phyloP scores from a whole-genome alignment of 2,329 filamentous ascomycete species.

The Fusarium sp. region DNA sequence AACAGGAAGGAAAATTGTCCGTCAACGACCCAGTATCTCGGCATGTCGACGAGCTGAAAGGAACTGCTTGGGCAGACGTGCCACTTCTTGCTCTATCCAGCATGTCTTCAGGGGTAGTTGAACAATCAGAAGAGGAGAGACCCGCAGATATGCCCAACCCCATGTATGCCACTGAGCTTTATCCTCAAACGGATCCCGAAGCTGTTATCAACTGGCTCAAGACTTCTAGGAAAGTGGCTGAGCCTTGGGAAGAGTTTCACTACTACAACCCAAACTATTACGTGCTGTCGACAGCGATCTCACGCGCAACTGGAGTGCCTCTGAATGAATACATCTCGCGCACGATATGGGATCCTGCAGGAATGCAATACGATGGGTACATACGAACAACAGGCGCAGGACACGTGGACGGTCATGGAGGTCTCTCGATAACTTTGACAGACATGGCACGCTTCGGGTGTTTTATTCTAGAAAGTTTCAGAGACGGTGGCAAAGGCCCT shows the following conservation, averaged over 20 bases:
- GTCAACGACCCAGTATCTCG: constrained; percentile 19
- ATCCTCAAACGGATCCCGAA: constrained; percentile 13
- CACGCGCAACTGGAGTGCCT: constrained; percentile 11
- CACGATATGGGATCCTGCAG: constrained; percentile 29
- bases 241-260: constrained; percentile 34
- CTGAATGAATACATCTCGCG: constrained; percentile 23
- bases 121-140: constrained; percentile 18
- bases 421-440: constrained; percentile 11
- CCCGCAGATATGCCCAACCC: constrained; percentile 22
- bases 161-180: constrained; percentile 31
- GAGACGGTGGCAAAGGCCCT: neutral
- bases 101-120: constrained; percentile 30
- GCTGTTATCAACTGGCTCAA: constrained; percentile 23
- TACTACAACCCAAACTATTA: constrained; percentile 35
- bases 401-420: constrained; percentile 25
- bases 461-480: constrained; percentile 19
- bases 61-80: constrained; percentile 24
- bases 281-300: constrained; percentile 19
- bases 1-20: constrained; percentile 17
- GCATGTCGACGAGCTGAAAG: constrained; percentile 19
- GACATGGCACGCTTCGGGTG: constrained; percentile 29
- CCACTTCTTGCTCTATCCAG: constrained; percentile 19
- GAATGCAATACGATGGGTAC: constrained; percentile 30
- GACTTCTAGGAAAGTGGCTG: constrained; percentile 21
- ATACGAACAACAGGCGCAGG: constrained; percentile 27